Evolutionary conservation across 768 basidiomycete genomes (phyloP), one percentile per base, ranked within the genome.

Genomic region (Lanmaoa rubissima): DNA sequence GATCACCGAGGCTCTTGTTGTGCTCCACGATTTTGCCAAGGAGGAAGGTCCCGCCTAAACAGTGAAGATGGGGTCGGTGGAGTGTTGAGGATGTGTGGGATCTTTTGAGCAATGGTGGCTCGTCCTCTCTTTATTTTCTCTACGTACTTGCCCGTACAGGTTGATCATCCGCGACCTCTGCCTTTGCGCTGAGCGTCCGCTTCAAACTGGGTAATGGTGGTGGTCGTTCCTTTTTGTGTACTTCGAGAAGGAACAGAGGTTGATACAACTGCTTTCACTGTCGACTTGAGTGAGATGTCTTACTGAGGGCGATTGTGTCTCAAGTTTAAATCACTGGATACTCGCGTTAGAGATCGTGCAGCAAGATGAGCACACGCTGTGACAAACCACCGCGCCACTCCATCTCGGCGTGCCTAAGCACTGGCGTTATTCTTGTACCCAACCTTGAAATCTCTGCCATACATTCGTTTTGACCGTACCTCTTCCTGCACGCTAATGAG

Each of bases 1-100:
- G 82, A 90, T 97, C 62, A 84, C 83, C 57, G 96, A 98, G 79
- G 96, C 96, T 34, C 82, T 98, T 59, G 71, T 79, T 55, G 95
- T 98, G 48, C 80, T 98, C 52, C 86, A 90, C 54, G 94, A 97
- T 67, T 98, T 88, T 78, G 70, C 86, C 58, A 77, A 75, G 71
- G 78, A 76, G 31, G 73, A 73, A 8, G 69, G 12, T n/a, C 24
- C 17, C 42, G 54, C 36, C 43, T 64, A 52, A 52, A 28, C 17
- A 14, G 17, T 8, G 35, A 19, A 19, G 38, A 35, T 57, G 44
- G 38, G 54, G 58, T 45, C 3, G 51, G 53, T 17, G 42, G 45
- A 28, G 43, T 35, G 42, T 57, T 54, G 62, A 11, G 39, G 62
- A 50, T 64, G 61, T 50, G 34, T 49, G 39, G 61, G 65, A 57